Evolutionary conservation across 306 rosid species (phyloP).

Genomic region (Herpetospermum pedunculosum): DNA sequence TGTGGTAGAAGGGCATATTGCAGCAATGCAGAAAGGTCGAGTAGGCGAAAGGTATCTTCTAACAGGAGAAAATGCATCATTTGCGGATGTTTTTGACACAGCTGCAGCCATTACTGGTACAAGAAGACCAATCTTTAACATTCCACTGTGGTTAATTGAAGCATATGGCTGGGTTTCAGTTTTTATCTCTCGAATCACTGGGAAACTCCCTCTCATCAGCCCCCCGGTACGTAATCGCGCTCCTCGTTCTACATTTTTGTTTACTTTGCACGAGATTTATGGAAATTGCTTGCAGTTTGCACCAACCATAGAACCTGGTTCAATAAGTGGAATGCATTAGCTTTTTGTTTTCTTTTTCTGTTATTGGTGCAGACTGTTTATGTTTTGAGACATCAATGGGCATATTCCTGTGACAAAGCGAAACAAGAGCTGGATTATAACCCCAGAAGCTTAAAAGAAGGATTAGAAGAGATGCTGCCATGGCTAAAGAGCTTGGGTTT

Average conservation of each 20-base stretch:
- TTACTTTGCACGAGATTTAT: neutral
- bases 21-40: constrained; percentile 51
- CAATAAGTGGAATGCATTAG: neutral
- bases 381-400: constrained; percentile 69
- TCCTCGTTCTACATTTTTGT: neutral
- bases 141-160: constrained; percentile 69
- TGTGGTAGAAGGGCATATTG: constrained; percentile 76
- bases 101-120: constrained; percentile 63
- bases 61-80: constrained; percentile 86
- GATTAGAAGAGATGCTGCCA: constrained; percentile 56
- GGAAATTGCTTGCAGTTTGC: neutral
- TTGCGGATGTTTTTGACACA: constrained; percentile 54
- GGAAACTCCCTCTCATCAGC: constrained; percentile 72
- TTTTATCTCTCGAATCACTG: constrained; percentile 42
- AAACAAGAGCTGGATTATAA: constrained; percentile 33
- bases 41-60: constrained; percentile 65
- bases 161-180: constrained; percentile 59
- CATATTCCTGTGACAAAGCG: constrained; percentile 52
- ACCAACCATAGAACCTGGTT: neutral
- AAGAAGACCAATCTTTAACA: constrained; percentile 33
- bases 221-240: constrained; percentile 58
- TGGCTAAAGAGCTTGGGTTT: constrained; percentile 65
- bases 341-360: neutral
- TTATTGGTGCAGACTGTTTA: constrained; percentile 50
- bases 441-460: constrained; percentile 72